Conservation (phyloP, 148 eudicot species). For the Vaccinium macrocarpon region DNA sequence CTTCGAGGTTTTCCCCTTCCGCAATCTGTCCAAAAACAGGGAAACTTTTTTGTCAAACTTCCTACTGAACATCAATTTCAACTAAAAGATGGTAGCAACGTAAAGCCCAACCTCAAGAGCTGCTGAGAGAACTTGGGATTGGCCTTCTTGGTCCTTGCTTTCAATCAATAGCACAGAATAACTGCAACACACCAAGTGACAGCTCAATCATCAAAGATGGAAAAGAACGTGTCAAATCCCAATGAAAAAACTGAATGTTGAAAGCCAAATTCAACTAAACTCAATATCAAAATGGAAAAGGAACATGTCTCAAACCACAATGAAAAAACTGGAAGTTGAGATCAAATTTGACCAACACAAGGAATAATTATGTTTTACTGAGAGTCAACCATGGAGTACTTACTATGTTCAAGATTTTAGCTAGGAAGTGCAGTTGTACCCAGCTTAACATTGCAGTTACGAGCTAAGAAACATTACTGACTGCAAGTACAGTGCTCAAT, state of each 20-base stretch:
- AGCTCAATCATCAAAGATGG: not conserved
- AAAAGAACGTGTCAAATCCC: conserved; percentile 7
- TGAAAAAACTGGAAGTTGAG: not conserved
- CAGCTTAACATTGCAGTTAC: not conserved
- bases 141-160: conserved; percentile 89
- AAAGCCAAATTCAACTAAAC: conserved; percentile 2
- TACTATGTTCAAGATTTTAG: not conserved
- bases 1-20: conserved; percentile 63
- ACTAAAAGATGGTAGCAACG: not conserved
- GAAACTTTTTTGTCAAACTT: not conserved
- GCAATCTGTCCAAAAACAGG: conserved; percentile 52
- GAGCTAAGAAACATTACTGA: not conserved
- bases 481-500: not conserved
- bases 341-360: not conserved
- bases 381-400: not conserved
- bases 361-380: not conserved
- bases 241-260: not conserved
- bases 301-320: conserved; percentile 3
- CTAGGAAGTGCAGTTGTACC: not conserved
- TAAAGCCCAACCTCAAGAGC: conserved; percentile 71
- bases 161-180: conserved; percentile 84
- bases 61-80: not conserved
- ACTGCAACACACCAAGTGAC: conserved; percentile 40
- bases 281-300: not conserved
- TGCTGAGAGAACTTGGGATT: conserved; percentile 88